Conservation (phyloP, 345 rosid genomes). For the thale cress (Arabidopsis thaliana) region TAIR10.1 NC_003070.9:8833501-8834000, state of each 20-base stretch:
- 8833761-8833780: not conserved
- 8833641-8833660: conserved; percentile 59
- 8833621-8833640: conserved; percentile 72
- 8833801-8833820: not conserved
- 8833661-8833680: conserved; percentile 93
- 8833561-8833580: conserved; percentile 58
- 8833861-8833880: not conserved
- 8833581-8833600: conserved; percentile 67
- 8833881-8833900: conserved; percentile 6
- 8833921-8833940: conserved; percentile 34
- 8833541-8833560: conserved; percentile 77
- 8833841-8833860: no score
- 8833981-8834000: conserved; percentile 68
- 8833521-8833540: conserved; percentile 66
- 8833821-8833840: not conserved
- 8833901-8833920: conserved; percentile 10
- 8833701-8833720: conserved; percentile 80
- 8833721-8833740: conserved; percentile 47
- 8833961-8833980: conserved; percentile 79
- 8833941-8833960: conserved; percentile 94
- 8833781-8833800: not conserved
- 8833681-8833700: conserved; percentile 75
- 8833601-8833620: conserved; percentile 61
- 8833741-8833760: conserved; percentile 63
- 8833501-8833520: conserved; percentile 76